phyloP scores from a whole-genome alignment of 2,329 filamentous ascomycete species.

The Exutisphaerella laricina region DNA sequence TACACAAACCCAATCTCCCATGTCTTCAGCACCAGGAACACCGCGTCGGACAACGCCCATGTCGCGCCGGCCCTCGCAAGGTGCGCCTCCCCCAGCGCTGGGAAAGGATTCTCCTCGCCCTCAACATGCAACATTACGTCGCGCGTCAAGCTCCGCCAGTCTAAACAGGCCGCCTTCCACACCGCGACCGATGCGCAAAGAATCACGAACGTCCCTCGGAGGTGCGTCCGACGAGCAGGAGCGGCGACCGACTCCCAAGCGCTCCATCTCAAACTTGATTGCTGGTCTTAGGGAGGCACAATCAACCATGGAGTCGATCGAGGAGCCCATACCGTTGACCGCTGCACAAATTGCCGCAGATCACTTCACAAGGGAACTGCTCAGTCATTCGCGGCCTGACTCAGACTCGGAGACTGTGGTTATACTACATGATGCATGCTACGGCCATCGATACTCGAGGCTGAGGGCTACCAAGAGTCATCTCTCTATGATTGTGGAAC shows the following conservation, averaged over 20 bases:
- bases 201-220: conserved; percentile 27
- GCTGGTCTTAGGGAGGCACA: conserved; percentile 31
- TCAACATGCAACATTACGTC: conserved; percentile 13
- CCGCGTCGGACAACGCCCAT: conserved; percentile 13
- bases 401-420: conserved; percentile 62
- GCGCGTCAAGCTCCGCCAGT: conserved; percentile 28
- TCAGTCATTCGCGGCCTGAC: conserved; percentile 50
- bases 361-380: conserved; percentile 65
- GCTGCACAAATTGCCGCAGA: conserved; percentile 35
- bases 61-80: conserved; percentile 16
- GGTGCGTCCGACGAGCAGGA: conserved; percentile 20
- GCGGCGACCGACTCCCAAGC: conserved; percentile 29
- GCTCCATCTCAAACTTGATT: conserved; percentile 32
- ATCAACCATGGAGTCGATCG: conserved; percentile 30
- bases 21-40: conserved; percentile 15
- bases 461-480: conserved; percentile 67
- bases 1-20: conserved; percentile 10
- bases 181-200: conserved; percentile 19
- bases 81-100: conserved; percentile 8
- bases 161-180: conserved; percentile 15
- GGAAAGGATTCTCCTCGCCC: conserved; percentile 14
- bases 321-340: conserved; percentile 30
- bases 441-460: conserved; percentile 85
- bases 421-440: conserved; percentile 87
- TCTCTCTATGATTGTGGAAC: conserved; percentile 80